Percentiles rank a stretch among this genome's conserved stretches.
These are phyloP conservation scores for Fomes fomentarius DNA, from an alignment of 1,284 basidiomycete species.

Conservation along the genomic window DNA sequence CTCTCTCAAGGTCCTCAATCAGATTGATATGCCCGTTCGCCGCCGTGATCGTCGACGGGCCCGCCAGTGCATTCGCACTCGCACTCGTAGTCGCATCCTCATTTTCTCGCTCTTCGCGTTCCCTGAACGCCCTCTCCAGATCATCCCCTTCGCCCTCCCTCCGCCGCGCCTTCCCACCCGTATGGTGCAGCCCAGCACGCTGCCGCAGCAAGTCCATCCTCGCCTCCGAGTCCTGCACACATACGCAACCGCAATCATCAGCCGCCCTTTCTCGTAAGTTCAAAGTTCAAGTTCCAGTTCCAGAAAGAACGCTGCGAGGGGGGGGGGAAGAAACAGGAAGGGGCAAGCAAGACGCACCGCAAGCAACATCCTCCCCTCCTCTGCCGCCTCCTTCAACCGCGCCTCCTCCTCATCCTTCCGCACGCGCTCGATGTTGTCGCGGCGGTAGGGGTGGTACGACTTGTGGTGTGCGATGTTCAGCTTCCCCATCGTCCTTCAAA, in stretches of 20 bases:
- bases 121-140: conserved; percentile 32
- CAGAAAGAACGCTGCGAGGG: not conserved
- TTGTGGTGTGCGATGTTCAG: conserved; percentile 90
- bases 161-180: conserved; percentile 27
- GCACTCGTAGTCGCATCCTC: conserved; percentile 24
- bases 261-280: not conserved
- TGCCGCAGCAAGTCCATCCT: conserved; percentile 69
- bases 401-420: conserved; percentile 81
- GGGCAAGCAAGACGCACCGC: conserved; percentile 52
- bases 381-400: conserved; percentile 59
- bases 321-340: not conserved
- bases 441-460: conserved; percentile 84
- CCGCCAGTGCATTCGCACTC: conserved; percentile 14
- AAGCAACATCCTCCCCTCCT: conserved; percentile 71
- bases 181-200: conserved; percentile 47
- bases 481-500: conserved; percentile 61
- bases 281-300: not conserved
- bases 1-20: conserved; percentile 76
- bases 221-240: conserved; percentile 72
- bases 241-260: conserved; percentile 24
- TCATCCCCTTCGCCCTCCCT: conserved; percentile 41
- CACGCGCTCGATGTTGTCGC: conserved; percentile 84
- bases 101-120: not conserved
- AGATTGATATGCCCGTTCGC: conserved; percentile 70
- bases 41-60: conserved; percentile 40